Percentiles rank a stretch among this genome's conserved stretches.
Evolutionary conservation across 306 rosid genomes (phyloP).

Genomic region (Medicago ruthenica): DNA sequence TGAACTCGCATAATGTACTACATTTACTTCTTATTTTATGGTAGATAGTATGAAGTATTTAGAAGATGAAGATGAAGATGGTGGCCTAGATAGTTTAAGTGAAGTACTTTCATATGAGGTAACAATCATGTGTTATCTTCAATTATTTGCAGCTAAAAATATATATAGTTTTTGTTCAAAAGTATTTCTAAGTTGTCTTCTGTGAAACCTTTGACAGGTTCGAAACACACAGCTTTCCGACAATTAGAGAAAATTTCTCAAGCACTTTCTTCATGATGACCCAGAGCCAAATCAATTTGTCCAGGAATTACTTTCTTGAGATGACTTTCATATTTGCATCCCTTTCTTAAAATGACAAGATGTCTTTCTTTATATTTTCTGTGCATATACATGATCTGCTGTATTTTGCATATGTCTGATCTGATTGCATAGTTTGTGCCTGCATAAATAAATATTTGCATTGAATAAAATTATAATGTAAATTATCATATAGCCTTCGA

Average conservation of each 20-base stretch:
- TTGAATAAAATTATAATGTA: too few species aligned
- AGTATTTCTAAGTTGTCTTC: slow-evolving; percentile 35
- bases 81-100: slow-evolving; percentile 63
- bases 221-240: slow-evolving; percentile 80
- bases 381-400: slow-evolving; percentile 12
- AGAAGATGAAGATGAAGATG: too few species aligned
- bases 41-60: too few species aligned
- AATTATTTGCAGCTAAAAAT: slow-evolving; percentile 27
- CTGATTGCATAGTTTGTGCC: slow-evolving; percentile 29
- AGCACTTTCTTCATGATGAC: slow-evolving; percentile 76
- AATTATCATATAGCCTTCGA: too few species aligned
- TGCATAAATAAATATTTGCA: slow-evolving; percentile 5
- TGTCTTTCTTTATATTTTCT: slow-evolving; percentile 44
- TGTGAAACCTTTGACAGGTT: slow-evolving; percentile 62
- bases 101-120: slow-evolving; percentile 86
- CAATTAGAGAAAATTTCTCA: slow-evolving; percentile 72
- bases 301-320: slow-evolving; percentile 70
- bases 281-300: slow-evolving; percentile 67
- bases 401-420: slow-evolving; percentile 24
- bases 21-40: too few species aligned
- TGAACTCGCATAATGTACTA: too few species aligned
- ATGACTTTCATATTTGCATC: slow-evolving; percentile 78
- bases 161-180: neutral
- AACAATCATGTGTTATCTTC: slow-evolving; percentile 39
- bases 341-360: slow-evolving; percentile 78